Evolutionary conservation across 2,329 filamentous ascomycete genomes (phyloP), one percentile per base, ranked within the genome.

Genomic region (Colletotrichum sp.): DNA sequence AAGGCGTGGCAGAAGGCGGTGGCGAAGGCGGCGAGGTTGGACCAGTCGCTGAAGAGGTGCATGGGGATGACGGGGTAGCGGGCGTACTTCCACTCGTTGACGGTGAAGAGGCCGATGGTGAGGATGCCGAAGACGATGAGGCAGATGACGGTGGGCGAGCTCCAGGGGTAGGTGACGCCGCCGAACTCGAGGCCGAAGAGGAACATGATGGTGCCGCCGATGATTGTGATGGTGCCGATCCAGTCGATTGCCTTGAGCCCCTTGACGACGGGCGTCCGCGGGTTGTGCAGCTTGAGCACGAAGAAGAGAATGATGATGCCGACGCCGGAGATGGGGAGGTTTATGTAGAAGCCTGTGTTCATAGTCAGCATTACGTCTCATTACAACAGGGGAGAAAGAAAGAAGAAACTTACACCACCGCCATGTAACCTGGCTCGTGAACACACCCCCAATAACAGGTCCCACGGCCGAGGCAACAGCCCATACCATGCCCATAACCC

Each of bases 121-220:
- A 90, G 77, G 52, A 86, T 77, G 48, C 92, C 91, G 79, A 93
- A 92, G 65, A 93, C 84, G 72, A 94, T 84, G 36, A 94, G 87
- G 80, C 91, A 92, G 64, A 94, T 83, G 16, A 94, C 91, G 3
- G 87, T 89, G 0, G 91, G 85, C 1, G 92, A 93, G 74, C 83
- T 82, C 93, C 93, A 94, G 0, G 92, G 91, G 70, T 89, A 85
- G 3, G 87, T 86, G 26, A 91, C 88, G 21, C 93, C 94, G 15
- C 94, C 94, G 68, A 93, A 92, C 78, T 94, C 91, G 26, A 96
- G 88, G 4, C 92, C 93, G 16, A 95, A 88, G 3, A 95, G 87
- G 21, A 95, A 84, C 92, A 95, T 94, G 62, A 95, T 83, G 0
- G 91, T 92, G 6, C 89, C 91, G 30, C 91, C 91, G 8, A 94